phyloP scores from a whole-genome alignment of 441 rosid species.

The Eruca vesicaria region DNA sequence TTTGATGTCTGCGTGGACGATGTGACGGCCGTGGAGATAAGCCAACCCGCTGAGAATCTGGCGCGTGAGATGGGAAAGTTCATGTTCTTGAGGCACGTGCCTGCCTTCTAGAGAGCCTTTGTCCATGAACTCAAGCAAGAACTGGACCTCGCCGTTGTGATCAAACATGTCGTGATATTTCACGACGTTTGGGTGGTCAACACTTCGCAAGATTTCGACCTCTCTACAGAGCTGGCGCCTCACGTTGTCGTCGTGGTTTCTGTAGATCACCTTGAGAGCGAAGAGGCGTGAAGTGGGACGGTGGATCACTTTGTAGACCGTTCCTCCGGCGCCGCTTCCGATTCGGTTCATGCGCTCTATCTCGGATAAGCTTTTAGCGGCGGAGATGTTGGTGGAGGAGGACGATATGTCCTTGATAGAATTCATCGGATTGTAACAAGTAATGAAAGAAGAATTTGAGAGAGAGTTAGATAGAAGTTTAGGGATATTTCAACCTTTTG shows the following conservation, averaged over 20 bases:
- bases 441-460: too few species aligned
- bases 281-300: constrained; percentile 40
- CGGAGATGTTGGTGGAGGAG: not conserved
- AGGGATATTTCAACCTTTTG: too few species aligned
- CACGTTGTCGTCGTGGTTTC: constrained; percentile 69
- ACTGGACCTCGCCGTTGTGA: constrained; percentile 79
- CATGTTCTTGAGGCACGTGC: constrained; percentile 47
- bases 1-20: constrained; percentile 86
- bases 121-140: constrained; percentile 75
- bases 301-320: constrained; percentile 81
- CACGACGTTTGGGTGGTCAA: constrained; percentile 74
- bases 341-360: constrained; percentile 65
- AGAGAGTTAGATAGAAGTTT: too few species aligned
- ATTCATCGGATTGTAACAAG: too few species aligned
- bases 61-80: constrained; percentile 52
- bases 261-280: constrained; percentile 82
- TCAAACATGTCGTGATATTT: constrained; percentile 73
- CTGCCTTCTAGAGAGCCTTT: constrained; percentile 80
- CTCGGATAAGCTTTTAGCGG: constrained; percentile 44
- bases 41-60: constrained; percentile 73
- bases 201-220: constrained; percentile 81
- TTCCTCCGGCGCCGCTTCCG: constrained; percentile 84
- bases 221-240: constrained; percentile 84
- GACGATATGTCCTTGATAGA: not conserved
- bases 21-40: constrained; percentile 63